These are phyloP conservation scores for Pelargonium cotyledonis DNA, from an alignment of 441 rosid genomes.

Conservation along the genomic window DNA sequence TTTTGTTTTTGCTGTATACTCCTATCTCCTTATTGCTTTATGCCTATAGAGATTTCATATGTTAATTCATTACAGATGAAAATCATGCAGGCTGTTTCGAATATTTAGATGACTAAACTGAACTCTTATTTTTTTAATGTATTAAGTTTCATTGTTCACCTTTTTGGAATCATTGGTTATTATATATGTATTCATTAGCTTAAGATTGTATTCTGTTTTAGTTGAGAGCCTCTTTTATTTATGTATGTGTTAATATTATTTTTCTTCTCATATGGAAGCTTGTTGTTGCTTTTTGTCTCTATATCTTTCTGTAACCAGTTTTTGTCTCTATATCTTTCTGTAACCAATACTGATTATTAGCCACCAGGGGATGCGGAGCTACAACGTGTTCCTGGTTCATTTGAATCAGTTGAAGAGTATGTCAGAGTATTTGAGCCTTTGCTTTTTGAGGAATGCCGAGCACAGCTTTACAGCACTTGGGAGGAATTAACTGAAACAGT, in stretches of 20 bases:
- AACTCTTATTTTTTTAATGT: no score
- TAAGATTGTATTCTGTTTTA: background rate
- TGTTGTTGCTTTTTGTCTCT: background rate
- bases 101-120: no score
- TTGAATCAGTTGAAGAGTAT: slow-evolving; percentile 88
- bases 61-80: no score
- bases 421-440: slow-evolving; percentile 92
- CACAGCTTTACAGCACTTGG: slow-evolving; percentile 91
- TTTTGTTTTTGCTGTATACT: background rate
- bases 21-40: no score
- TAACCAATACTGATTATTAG: slow-evolving; percentile 19
- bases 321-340: background rate
- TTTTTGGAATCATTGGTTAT: no score
- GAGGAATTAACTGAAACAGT: slow-evolving; percentile 75
- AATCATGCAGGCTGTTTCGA: no score
- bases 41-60: no score
- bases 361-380: slow-evolving; percentile 78
- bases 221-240: background rate
- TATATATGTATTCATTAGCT: background rate
- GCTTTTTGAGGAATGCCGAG: slow-evolving; percentile 98
- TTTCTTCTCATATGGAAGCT: background rate
- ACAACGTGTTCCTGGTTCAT: slow-evolving; percentile 79
- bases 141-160: background rate
- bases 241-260: background rate
- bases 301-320: background rate